Base-by-base conservation (phyloP, 768 basidiomycete species). In the Termitomyces sp. region DNA sequence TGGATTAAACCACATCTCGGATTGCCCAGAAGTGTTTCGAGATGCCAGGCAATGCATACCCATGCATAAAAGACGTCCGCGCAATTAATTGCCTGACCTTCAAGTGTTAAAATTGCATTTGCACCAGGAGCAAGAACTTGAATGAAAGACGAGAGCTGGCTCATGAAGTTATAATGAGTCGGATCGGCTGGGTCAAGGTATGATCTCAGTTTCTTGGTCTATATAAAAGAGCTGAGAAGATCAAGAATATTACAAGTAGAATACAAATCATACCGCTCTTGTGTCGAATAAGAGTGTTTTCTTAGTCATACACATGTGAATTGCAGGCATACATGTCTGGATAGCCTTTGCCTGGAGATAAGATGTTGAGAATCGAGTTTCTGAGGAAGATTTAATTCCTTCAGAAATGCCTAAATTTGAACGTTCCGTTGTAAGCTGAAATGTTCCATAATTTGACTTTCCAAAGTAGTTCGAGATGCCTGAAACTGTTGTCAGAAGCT, bases 21-120 rank as follows among this genome's bases (percentile, higher is more conserved):
- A 15, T 56, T 57, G 27, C 52, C 52, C 13, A 68, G 52, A 3
- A 67, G 49, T 45, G 54, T 27, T 33, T 66, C 57, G 2, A 70
- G 60, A 23, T 67, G 60, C 50, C 60, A 63, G 1, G 63, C 69
- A 59, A 70, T 70, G 36, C 61, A 60, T 20, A 70, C 63, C 63
- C 65, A 68, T 4, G 59, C 66, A 57, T 65, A 67, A 36, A 70
- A 70, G 13, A 68, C 57, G 51, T 70, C 65, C 3, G 67, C 63
- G 41, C 67, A 68, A 1, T 56, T 68, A 0, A 61, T 64, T 35
- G 66, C 63, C 39, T 67, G 65, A 4, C 67, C 68, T 48, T 70
- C 67, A 5, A 68, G 61, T 3, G 66, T 66, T 2, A 61, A 36
- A 42, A 70, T 60, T 7, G 44, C 65, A 50, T 66, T 65, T 2